Base-by-base conservation (phyloP, 805 yeast species). In the Grigorovia humatica region DNA sequence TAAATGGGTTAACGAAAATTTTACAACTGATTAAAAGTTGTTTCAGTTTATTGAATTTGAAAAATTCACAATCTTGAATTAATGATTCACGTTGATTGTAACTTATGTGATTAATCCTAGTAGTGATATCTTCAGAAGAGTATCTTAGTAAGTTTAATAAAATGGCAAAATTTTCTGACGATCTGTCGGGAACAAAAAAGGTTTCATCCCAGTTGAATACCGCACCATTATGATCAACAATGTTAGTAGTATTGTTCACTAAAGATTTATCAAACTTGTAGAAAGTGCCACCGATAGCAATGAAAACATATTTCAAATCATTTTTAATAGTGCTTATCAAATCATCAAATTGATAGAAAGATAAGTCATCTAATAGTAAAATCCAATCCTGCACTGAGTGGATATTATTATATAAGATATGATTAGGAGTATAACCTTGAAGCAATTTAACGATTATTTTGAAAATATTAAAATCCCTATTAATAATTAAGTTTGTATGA, bases 381-480 rank as follows among this genome's bases (percentile, higher is more conserved):
- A 74, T 1, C 20, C 19, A 38, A 17, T 35, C 42, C 23, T 47
- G 17, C 9, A 20, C 44, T 42, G 80, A 89, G 54, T 76, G 70
- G 3, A 32, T 13, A 32, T 8, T 32, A 32, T 32, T 32, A 32
- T 5, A 32, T 12, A 32, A 12, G 15, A 70, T 68, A 18, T 87
- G 73, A 23, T 74, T 71, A 32, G 87, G 68, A 53, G 77, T 74
- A 59, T 89, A 89, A 0, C 96, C 96, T 64, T 85, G 95, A 40
- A 89, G 68, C 68, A 88, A 95, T 54, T 70, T 61, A 57, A 78
- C 76, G 20, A 89, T 83, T 54, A 74, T 70, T 50, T 79, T 77
- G 64, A 89, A 89, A 0, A 85, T 76, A 1, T 65, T 69, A 0
- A 89, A 83, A n/a, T 82, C 80, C 40, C 96, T 71, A 38, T 47